Evolutionary conservation across 345 rosid genomes (phyloP).

Genomic region (Lumnitzera littorea): DNA sequence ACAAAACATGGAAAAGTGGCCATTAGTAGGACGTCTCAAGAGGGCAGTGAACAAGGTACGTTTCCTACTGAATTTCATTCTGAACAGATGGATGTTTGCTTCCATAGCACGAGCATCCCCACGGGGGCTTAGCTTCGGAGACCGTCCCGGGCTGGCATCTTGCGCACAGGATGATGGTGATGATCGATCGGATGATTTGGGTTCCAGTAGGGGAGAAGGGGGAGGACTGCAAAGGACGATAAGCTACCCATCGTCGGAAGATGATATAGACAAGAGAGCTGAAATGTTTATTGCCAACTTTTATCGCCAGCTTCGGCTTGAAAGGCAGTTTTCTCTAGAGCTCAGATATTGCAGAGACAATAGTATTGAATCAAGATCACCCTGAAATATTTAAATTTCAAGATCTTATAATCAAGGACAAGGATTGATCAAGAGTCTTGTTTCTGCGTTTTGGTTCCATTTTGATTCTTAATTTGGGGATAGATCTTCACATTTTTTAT

Average conservation of each 20-base stretch:
- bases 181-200: conserved; percentile 9
- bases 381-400: conserved; percentile 7
- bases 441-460: too few relatives aligned
- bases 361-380: conserved; percentile 30
- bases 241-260: conserved; percentile 43
- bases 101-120: conserved; percentile 20
- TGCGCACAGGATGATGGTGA: conserved; percentile 18
- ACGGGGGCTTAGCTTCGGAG: conserved; percentile 48
- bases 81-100: conserved; percentile 44
- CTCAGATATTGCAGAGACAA: conserved; percentile 37
- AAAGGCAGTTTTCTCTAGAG: conserved; percentile 74
- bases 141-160: conserved; percentile 47
- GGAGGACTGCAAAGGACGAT: conserved; percentile 33
- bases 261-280: conserved; percentile 62
- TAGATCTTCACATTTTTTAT: too few relatives aligned
- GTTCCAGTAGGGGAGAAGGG: conserved; percentile 13
- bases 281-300: conserved; percentile 75
- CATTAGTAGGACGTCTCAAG: conserved; percentile 48
- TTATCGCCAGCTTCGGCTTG: conserved; percentile 66
- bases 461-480: too few relatives aligned
- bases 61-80: conserved; percentile 36
- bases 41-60: conserved; percentile 67
- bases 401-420: too few relatives aligned
- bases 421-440: too few relatives aligned
- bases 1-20: conserved; percentile 8